A percentile compares a stretch with the other conserved stretches of the same genome.
phyloP scores from a whole-genome alignment of 805 yeast species.

The Kluyveromyces aestuarii region DNA sequence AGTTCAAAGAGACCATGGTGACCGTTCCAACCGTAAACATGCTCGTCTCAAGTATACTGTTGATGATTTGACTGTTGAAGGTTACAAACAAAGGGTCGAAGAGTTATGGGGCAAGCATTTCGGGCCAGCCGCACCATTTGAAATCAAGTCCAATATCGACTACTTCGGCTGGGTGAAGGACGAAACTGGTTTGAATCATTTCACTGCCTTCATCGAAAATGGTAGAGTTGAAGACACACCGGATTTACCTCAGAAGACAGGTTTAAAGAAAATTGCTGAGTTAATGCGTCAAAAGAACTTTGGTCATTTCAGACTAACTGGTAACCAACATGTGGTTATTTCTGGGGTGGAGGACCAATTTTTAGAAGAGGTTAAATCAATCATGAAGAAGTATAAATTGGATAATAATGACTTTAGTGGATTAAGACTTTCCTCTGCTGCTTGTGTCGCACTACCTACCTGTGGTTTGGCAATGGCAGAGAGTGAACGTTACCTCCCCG shows the following conservation, averaged over 20 bases:
- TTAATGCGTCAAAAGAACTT: slow-evolving; percentile 48
- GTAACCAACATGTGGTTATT: slow-evolving; percentile 85
- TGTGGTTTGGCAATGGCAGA: slow-evolving; percentile 99
- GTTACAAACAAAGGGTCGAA: slow-evolving; percentile 72
- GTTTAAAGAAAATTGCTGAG: slow-evolving; percentile 71
- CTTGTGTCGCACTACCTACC: slow-evolving; percentile 97
- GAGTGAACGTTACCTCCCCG: slow-evolving; percentile 83
- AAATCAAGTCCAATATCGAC: slow-evolving; percentile 81
- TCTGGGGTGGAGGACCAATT: slow-evolving; percentile 66
- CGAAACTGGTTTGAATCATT: slow-evolving; percentile 76
- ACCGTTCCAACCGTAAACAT: slow-evolving; percentile 92
- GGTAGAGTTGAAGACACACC: slow-evolving; percentile 94
- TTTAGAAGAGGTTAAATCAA: slow-evolving; percentile 47
- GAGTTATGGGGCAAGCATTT: slow-evolving; percentile 71
- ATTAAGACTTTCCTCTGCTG: slow-evolving; percentile 81
- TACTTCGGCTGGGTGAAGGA: slow-evolving; percentile 91
- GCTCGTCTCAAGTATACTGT: slow-evolving; percentile 96
- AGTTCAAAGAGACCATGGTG: slow-evolving; percentile 92
- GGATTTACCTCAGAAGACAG: slow-evolving; percentile 82
- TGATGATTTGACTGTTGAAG: slow-evolving; percentile 88
- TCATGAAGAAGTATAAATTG: slow-evolving; percentile 65
- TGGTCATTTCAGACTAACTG: slow-evolving; percentile 89
- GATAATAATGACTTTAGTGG: slow-evolving; percentile 80
- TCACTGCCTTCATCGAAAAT: slow-evolving; percentile 89
- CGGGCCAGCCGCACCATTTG: slow-evolving; percentile 59